Conservation (phyloP, 208 protist genomes). For the Acanthamoeba healyi region DNA sequence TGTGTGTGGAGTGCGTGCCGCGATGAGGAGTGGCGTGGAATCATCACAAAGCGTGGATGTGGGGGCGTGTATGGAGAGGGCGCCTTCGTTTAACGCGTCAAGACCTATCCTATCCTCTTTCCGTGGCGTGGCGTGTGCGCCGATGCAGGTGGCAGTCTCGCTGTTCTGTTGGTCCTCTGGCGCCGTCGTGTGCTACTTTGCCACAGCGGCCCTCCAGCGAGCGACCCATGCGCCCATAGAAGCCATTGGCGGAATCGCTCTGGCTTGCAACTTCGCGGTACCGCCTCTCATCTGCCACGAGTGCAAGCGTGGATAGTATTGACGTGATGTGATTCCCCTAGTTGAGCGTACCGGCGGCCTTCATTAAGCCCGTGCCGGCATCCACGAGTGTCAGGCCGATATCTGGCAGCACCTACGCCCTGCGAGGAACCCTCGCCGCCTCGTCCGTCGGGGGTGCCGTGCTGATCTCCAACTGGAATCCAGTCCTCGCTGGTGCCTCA, state of each 20-base stretch:
- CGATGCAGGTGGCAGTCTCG: constrained; percentile 6
- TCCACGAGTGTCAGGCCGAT: background rate
- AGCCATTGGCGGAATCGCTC: background rate
- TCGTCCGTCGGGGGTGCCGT: background rate
- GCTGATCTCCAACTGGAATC: background rate
- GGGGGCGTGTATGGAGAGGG: background rate
- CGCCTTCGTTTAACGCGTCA: background rate
- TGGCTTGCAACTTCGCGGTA: background rate
- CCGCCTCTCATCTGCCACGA: background rate
- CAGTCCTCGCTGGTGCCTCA: background rate
- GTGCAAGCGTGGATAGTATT: background rate
- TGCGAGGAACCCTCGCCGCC: background rate
- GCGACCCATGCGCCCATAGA: background rate
- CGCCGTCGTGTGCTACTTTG: background rate
- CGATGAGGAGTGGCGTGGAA: background rate
- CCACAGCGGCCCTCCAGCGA: background rate
- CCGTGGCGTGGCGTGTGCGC: background rate
- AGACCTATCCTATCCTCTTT: background rate
- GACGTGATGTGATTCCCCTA: background rate
- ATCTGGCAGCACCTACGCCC: background rate
- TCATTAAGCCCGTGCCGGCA: background rate
- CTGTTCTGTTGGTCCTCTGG: background rate
- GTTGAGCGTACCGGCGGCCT: background rate
- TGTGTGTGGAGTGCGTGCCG: background rate
- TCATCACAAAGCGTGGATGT: background rate